Conservation (phyloP, 768 basidiomycete species). For the Rhizopogon vinicolor region DNA sequence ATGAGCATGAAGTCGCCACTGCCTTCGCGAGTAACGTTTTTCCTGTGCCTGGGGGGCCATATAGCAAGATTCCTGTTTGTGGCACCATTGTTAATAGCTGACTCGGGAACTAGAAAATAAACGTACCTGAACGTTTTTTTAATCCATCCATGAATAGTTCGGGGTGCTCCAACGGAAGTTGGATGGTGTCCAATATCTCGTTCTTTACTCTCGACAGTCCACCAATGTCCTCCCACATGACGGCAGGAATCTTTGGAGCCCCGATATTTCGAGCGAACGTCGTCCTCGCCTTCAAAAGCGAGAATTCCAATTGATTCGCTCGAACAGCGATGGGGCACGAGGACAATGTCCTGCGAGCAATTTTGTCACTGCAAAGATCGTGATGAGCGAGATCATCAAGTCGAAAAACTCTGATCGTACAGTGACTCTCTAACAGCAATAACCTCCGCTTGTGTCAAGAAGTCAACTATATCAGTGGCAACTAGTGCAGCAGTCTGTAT, state of each 20-base stretch:
- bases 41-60: constrained; percentile 94
- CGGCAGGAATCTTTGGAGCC: constrained; percentile 94
- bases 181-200: constrained; percentile 95
- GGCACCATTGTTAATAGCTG: constrained; percentile 1
- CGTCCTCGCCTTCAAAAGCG: constrained; percentile 65
- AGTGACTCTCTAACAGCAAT: constrained; percentile 32
- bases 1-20: constrained; percentile 89
- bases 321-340: neutral
- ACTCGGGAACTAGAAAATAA: neutral
- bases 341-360: neutral
- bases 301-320: constrained; percentile 64
- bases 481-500: constrained; percentile 89
- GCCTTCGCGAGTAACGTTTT: constrained; percentile 96
- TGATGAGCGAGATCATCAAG: neutral
- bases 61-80: constrained; percentile 73
- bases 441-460: constrained; percentile 56
- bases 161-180: constrained; percentile 85
- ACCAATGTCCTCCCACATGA: constrained; percentile 97
- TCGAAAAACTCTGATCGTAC: neutral
- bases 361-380: neutral
- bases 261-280: constrained; percentile 91
- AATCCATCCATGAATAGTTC: constrained; percentile 87
- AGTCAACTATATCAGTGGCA: constrained; percentile 71
- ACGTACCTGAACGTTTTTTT: constrained; percentile 89
- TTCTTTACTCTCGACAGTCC: constrained; percentile 83